Conservation (phyloP, 495 filamentous ascomycete species). For the Cryomyces antarcticus region DNA sequence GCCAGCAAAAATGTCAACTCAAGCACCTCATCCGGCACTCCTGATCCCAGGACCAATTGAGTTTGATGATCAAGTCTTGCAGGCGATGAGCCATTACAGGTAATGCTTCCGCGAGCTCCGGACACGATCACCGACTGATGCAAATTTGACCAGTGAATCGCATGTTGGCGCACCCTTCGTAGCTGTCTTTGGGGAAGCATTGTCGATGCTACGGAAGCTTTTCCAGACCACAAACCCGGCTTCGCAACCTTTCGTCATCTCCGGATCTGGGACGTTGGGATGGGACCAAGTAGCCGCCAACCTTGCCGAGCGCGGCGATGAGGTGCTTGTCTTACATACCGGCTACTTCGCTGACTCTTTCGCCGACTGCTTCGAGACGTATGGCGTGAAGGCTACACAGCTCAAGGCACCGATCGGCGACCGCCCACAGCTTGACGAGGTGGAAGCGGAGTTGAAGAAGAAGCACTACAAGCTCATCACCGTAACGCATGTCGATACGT, state of each 20-base stretch:
- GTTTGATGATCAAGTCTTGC: slow-evolving; percentile 91
- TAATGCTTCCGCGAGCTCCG: slow-evolving; percentile 14
- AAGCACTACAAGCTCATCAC: slow-evolving; percentile 85
- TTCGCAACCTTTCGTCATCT: slow-evolving; percentile 80
- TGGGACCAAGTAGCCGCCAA: slow-evolving; percentile 94
- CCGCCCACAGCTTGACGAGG: slow-evolving; percentile 65
- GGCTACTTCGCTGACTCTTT: slow-evolving; percentile 97
- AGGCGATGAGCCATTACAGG: slow-evolving; percentile 93
- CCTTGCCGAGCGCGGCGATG: slow-evolving; percentile 67
- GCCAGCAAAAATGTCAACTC: slow-evolving; percentile 46
- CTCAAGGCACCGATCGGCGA: slow-evolving; percentile 76
- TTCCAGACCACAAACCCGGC: slow-evolving; percentile 69
- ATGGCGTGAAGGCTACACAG: slow-evolving; percentile 75
- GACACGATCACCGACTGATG: neutral
- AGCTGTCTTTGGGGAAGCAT: slow-evolving; percentile 70
- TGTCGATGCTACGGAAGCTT: slow-evolving; percentile 74
- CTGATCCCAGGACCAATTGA: slow-evolving; percentile 95
- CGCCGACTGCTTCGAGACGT: slow-evolving; percentile 72
- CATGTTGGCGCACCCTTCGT: slow-evolving; percentile 82
- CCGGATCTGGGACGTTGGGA: slow-evolving; percentile 84
- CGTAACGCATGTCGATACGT: slow-evolving; percentile 92
- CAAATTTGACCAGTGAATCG: slow-evolving; percentile 43
- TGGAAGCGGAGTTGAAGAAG: slow-evolving; percentile 69
- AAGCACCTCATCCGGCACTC: slow-evolving; percentile 60
- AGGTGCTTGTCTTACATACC: slow-evolving; percentile 80